phyloP scores from a whole-genome alignment of 345 rosid species.

The Rhizophora apiculata region DNA sequence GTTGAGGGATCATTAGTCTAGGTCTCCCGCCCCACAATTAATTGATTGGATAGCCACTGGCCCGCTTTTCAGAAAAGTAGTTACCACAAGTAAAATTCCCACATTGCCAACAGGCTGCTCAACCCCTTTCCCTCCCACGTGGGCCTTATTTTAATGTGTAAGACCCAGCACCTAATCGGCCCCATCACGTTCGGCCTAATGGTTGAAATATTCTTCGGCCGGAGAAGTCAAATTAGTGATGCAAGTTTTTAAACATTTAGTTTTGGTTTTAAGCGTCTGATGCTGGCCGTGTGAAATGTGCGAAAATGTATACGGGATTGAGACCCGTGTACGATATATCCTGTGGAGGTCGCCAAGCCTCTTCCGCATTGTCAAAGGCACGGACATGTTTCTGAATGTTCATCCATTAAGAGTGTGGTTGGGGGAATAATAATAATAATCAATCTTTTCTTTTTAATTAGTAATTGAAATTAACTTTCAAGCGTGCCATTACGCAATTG shows the following conservation, averaged over 20 bases:
- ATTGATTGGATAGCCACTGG: constrained; percentile 19
- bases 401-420: constrained; percentile 1
- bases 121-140: background rate
- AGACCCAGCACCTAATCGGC: background rate
- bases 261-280: background rate
- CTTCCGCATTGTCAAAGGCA: constrained; percentile 14
- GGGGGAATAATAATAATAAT: constrained; percentile 30
- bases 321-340: background rate
- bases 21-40: constrained; percentile 13
- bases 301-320: background rate
- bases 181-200: background rate
- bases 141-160: background rate
- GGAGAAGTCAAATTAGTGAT: background rate
- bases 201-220: background rate
- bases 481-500: constrained; percentile 17
- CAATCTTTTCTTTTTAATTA: constrained; percentile 19
- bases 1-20: background rate
- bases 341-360: constrained; percentile 8
- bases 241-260: background rate
- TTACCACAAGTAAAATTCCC: constrained; percentile 1
- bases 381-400: constrained; percentile 20
- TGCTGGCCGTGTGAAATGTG: constrained; percentile 4
- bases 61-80: constrained; percentile 18
- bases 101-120: constrained; percentile 14
- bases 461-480: constrained; percentile 8